A percentile compares a stretch with the other conserved stretches of the same genome.
Conservation (phyloP, 768 basidiomycete species). For the Naganishia friedmannii region DNA sequence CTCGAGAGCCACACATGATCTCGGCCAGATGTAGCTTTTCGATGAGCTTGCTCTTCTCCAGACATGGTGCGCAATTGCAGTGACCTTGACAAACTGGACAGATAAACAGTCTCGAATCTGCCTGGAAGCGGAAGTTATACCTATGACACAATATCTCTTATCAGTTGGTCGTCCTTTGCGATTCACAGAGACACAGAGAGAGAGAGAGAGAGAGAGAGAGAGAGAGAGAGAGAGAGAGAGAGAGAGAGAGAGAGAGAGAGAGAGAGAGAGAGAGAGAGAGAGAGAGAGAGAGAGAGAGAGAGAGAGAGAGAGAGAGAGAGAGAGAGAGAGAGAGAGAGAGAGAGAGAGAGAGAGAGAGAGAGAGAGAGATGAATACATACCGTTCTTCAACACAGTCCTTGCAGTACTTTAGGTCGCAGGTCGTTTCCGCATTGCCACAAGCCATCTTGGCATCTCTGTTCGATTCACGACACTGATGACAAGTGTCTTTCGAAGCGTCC, state of each 20-base stretch:
- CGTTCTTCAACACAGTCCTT: constrained; percentile 43
- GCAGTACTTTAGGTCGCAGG: constrained; percentile 42
- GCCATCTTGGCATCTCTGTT: constrained; percentile 46
- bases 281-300: too few relatives aligned
- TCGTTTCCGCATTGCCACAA: constrained; percentile 42
- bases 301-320: too few relatives aligned
- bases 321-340: too few relatives aligned
- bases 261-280: too few relatives aligned
- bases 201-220: too few relatives aligned
- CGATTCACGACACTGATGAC: constrained; percentile 47
- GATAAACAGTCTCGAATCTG: constrained; percentile 43
- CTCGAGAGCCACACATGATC: constrained; percentile 16
- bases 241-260: too few relatives aligned
- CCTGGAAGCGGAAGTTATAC: constrained; percentile 48
- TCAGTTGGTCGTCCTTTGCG: background rate
- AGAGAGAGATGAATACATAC: constrained; percentile 29
- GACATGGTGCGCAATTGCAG: constrained; percentile 47
- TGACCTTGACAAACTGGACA: constrained; percentile 48
- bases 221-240: too few relatives aligned
- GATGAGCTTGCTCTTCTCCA: constrained; percentile 41
- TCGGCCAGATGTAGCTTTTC: constrained; percentile 22
- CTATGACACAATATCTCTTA: background rate
- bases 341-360: too few relatives aligned
- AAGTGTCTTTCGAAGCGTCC: constrained; percentile 34
- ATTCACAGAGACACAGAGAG: too few relatives aligned